Base-by-base conservation (phyloP, 345 rosid species). In the Orychophragmus violaceus region DNA sequence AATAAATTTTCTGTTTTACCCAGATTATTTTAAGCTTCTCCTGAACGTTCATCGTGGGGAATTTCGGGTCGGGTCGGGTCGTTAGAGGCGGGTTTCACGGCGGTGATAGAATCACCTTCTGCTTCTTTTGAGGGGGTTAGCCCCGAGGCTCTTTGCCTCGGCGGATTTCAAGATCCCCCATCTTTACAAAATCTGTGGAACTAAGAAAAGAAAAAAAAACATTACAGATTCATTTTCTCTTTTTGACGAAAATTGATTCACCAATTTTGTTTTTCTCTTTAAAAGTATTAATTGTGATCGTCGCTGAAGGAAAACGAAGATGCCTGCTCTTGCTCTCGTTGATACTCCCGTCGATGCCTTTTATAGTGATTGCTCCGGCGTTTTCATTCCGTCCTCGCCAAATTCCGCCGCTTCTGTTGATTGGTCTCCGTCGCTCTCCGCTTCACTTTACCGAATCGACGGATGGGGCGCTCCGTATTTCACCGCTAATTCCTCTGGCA, bases 131-230 rank as follows among this genome's bases (percentile, higher is more conserved):
- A 80, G 93, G 96, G 95, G 98, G 95, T 93, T 87, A 80, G 92
- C 96, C 96, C 66, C 73, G 96, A 93, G 98, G 98, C 98, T 80
- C 76, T 84, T 88, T 13, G 98, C 96, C 96, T 85, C 96, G 98
- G 88, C 93, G 95, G 98, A 82, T 85, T 84, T 70, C 72, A 89
- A 87, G 82, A 12, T 16, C 93, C 98, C 96, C 96, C 87, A 77
- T 70, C 82, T 66, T 59, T 59, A 82, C 82, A 72, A 67, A 39
- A 39, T 21, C 51, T n/a, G n/a, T n/a, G n/a, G n/a, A n/a, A n/a
- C n/a, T n/a, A n/a, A n/a, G n/a, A n/a, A n/a, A n/a, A n/a, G n/a
- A n/a, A n/a, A n/a, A n/a, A n/a, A n/a, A n/a, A n/a, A n/a, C n/a
- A n/a, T n/a, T n/a, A n/a, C n/a, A 23, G 37, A 68, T 46, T 59